Base-by-base conservation (phyloP, 495 filamentous ascomycete genomes). In the Daldinia caldariorum region DNA sequence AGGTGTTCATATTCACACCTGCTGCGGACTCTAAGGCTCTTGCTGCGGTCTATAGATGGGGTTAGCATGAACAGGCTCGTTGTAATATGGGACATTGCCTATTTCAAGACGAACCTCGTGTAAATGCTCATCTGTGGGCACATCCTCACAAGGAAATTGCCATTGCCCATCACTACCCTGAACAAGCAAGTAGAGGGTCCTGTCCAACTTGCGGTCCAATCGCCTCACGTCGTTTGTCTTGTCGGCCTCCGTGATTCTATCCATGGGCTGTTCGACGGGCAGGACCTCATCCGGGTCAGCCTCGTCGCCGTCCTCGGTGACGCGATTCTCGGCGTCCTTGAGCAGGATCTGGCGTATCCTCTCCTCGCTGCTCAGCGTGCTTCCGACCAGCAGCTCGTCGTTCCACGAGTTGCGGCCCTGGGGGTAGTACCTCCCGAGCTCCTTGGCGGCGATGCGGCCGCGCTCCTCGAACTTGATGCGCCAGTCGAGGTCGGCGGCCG, bases 1-100 rank as follows among this genome's bases (percentile, higher is more conserved):
- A 99, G 63, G 94, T 97, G 83, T 98, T 97, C 94, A 99, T 98
- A 85, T 99, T 97, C 32, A 91, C 79, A 65, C 95, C 95, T 12
- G 88, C 92, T 12, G 93, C 82, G 69, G 94, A 87, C 49, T 86
- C 78, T 5, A 98, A 85, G 64, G 91, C 87, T 54, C 93, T 88
- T 67, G 90, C 87, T 49, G 94, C 94, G 34, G 91, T 91, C 96
- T 99, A 72, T 50, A 39, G 29, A 41, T 13, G 59, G 16, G 9
- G 31, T 71, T 62, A 74, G 70, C 57, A 47, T 47, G 43, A 47
- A 22, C 22, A 22, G 16, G 41, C 34, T 39, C 6, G 9, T 14
- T 53, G n/a, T 35, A 22, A 2, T 61, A 16, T 9, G 18, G 35
- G 32, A n/a, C 10, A 10, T 39, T 18, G 37, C 4, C 20, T 62